phyloP scores from a whole-genome alignment of 78 protist genomes.

The Emiliania huxleyi region DNA sequence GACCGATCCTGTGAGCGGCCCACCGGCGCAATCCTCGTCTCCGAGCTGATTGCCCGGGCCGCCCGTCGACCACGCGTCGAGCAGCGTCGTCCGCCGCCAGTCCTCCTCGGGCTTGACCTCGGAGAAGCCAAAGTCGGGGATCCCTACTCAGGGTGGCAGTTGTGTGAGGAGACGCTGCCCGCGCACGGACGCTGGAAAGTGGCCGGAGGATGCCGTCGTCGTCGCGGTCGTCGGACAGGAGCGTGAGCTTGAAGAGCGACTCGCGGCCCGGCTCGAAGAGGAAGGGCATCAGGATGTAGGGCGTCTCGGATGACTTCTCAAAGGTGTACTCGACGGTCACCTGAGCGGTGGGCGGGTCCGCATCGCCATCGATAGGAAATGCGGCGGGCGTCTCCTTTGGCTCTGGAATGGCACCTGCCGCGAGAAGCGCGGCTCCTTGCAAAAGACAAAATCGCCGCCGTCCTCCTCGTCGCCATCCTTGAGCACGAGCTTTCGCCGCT shows the following conservation, averaged over 20 bases:
- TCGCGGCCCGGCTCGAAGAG: constrained; percentile 23
- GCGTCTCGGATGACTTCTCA: background rate
- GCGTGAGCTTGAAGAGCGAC: background rate
- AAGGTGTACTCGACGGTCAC: background rate
- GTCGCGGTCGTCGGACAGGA: constrained; percentile 1
- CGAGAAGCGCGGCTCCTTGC: background rate
- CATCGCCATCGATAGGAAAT: no score
- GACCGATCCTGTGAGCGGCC: background rate
- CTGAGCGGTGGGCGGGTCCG: background rate
- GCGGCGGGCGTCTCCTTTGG: no score
- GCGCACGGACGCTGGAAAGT: no score
- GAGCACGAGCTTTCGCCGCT: background rate
- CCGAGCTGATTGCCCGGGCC: background rate
- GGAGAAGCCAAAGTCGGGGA: background rate
- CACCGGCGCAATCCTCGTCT: background rate
- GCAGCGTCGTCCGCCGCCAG: background rate
- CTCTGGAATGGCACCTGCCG: background rate
- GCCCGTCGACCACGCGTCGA: background rate
- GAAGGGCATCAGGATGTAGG: background rate
- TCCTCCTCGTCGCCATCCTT: constrained; percentile 5
- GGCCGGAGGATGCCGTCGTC: constrained; percentile 19
- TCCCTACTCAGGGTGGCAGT: no score
- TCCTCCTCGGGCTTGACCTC: constrained; percentile 8
- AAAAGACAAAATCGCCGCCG: background rate
- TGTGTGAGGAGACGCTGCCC: no score